These are phyloP conservation scores for Diaporthe sp. DNA, from an alignment of 2,329 filamentous ascomycete species.

Conservation along the genomic window DNA sequence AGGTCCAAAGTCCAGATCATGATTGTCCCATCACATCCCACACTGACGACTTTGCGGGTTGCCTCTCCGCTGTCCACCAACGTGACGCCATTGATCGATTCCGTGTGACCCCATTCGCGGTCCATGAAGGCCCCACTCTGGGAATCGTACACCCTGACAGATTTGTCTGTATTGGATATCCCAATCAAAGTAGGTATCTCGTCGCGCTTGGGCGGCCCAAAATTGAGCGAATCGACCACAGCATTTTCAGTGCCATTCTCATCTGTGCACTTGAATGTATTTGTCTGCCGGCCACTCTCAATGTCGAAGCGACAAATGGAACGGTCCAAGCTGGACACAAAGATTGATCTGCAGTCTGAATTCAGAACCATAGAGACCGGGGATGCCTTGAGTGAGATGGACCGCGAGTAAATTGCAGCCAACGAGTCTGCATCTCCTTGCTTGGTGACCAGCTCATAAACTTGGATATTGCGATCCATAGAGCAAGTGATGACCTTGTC, in stretches of 20 bases:
- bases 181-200: conserved; percentile 78
- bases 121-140: conserved; percentile 82
- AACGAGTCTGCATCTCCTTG: conserved; percentile 72
- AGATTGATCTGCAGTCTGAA: conserved; percentile 67
- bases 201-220: conserved; percentile 62
- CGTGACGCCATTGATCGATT: conserved; percentile 88
- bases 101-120: conserved; percentile 94
- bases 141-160: conserved; percentile 87
- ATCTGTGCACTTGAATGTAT: conserved; percentile 86
- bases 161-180: conserved; percentile 96
- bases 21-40: conserved; percentile 82
- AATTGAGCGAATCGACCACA: conserved; percentile 81
- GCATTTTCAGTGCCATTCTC: conserved; percentile 84
- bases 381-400: conserved; percentile 86
- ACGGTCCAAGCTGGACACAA: conserved; percentile 70
- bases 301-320: conserved; percentile 72
- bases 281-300: conserved; percentile 74
- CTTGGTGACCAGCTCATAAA: conserved; percentile 81
- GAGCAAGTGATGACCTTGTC: conserved; percentile 87
- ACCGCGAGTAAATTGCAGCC: conserved; percentile 80
- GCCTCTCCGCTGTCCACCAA: conserved; percentile 71
- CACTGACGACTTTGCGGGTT: conserved; percentile 73
- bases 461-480: conserved; percentile 85
- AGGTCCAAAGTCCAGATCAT: conserved; percentile 79
- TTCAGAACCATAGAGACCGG: conserved; percentile 85